Evolutionary conservation across 495 filamentous ascomycete genomes (phyloP), one percentile per base, ranked within the genome.

Genomic region (Hypoxylon crocopeplum): DNA sequence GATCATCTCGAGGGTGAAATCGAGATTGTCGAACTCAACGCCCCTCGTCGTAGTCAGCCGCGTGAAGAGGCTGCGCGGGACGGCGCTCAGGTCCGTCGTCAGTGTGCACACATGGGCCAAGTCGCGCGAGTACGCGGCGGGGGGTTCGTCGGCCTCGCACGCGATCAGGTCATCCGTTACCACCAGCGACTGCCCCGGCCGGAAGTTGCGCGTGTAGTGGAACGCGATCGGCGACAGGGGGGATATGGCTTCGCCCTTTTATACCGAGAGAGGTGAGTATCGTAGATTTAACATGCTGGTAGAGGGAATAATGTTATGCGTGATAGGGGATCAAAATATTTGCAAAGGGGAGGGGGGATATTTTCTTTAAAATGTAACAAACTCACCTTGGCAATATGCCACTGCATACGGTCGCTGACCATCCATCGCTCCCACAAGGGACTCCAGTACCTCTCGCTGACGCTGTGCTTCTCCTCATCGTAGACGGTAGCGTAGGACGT

Each of bases 351-450:
- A 21, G 12, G 7, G 33, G 21, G 36, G 15, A 39, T 21, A 27
- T 7, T 11, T 27, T n/a, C 22, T 2, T 13, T 12, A 6, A 19
- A 32, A 15, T 29, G 44, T 11, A 13, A 47, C 27, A 6, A 12
- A 68, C 77, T 64, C 56, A 87, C 86, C 77, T 87, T 88, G 8
- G 84, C 82, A 69, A 88, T 88, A 72, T 89, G 88, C 88, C 88
- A 91, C 64, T 90, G 86, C 88, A 91, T 90, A 40, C 88, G 78
- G 72, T 91, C 88, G 48, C 78, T 83, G 12, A 91, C 86, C 88
- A 91, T 91, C 87, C 87, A 91, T 24, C 88, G 68, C 71, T 91
- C 88, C 88, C 88, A 91, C 29, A 91, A 60, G 10, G 88, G 88
- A 50, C 79, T 84, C 88, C 88, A 91, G 62, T 91, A 91, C 30